Evolutionary conservation across 2,329 filamentous ascomycete genomes (phyloP), one percentile per base, ranked within the genome.

Genomic region (Xylariaceae sp.): DNA sequence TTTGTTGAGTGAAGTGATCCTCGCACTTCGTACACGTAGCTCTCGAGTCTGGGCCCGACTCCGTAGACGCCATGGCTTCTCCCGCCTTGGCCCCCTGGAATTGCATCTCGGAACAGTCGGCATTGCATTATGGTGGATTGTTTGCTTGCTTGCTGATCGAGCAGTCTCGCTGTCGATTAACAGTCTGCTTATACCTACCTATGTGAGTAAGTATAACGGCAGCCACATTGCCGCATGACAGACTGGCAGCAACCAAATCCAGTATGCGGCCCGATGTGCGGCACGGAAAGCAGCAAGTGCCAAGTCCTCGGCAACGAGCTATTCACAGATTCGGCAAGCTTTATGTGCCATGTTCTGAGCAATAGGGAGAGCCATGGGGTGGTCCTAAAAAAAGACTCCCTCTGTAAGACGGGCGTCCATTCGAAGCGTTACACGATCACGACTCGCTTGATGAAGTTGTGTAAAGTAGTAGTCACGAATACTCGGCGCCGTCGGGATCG

Each of bases 211-310:
- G 18, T 11, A 47, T 51, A 56, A 53, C 51, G 23, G 45, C 34
- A 45, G 23, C 53, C 34, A 45, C 11, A 57, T 50, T 30, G 55
- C 55, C 23, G 54, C 35, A 51, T 42, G 53, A 55, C 57, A 45
- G 23, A 17, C 35, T 11, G 6, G 48, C 10, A 48, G 15, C 52
- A 44, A 57, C 45, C 37, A 13, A 50, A 51, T 37, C 23, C 42
- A 56, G 52, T 34, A 51, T 45, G 55, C 53, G 60, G 62, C 49
- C 60, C 60, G 60, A 62, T 18, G 49, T 35, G 57, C 55, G 53
- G 60, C 48, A 56, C 53, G 55, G 57, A 45, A 56, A 55, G 37
- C 34, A 55, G 48, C 52, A 53, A 30, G 23, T 49, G 55, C 55
- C 51, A 64, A 58, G 53, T 54, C 42, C 23, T 18, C 18, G 53